Base-by-base conservation (phyloP, 139 green algal genomes). In the Auxenochlorella pyrenoidosa region DNA sequence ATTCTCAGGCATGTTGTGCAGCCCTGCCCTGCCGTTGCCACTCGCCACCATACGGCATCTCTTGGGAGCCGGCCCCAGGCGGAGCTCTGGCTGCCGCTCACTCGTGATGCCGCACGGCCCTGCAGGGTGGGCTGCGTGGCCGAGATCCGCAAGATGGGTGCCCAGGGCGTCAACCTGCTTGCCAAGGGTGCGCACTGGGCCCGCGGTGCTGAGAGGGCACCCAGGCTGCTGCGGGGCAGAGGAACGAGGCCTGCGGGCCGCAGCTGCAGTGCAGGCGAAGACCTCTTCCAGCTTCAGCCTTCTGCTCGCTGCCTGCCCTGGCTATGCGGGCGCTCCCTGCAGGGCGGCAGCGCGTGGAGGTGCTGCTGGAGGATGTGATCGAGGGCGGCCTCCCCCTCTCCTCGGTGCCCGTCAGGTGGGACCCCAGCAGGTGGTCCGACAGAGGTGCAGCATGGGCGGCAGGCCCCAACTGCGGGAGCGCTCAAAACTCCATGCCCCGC, bases 121-220 rank as follows among this genome's bases (percentile, higher is more conserved):
- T 34, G 80, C 80, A 76, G 80, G 80, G 80, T 85, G 80, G 80
- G 80, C 38, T 85, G 80, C 63, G 80, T 85, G 60, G 80, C 80
- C 1, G 80, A 85, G 63, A 85, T 85, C 26, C 80, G 80, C 40
- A 85, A 85, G 80, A 76, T 85, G 80, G 80, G 80, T 1, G 80
- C 59, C 13, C 59, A 70, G 59, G 80, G 80, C 54, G 38, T 76
- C 60, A 85, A 85, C 80, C 60, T 85, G 38, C 80, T 85, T 28
- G 80, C 80, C 40, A 85, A 85, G 34, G 80, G 80, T 85, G 63
- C 30, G 47, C n/a, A n/a, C n/a, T n/a, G n/a, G n/a, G n/a, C n/a
- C n/a, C n/a, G n/a, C n/a, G n/a, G n/a, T n/a, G n/a, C n/a, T n/a
- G n/a, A n/a, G n/a, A n/a, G n/a, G n/a, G n/a, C n/a, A n/a, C n/a